Base-by-base conservation (phyloP, 352 stramenopile species). In the Pythium dissotocum region DNA sequence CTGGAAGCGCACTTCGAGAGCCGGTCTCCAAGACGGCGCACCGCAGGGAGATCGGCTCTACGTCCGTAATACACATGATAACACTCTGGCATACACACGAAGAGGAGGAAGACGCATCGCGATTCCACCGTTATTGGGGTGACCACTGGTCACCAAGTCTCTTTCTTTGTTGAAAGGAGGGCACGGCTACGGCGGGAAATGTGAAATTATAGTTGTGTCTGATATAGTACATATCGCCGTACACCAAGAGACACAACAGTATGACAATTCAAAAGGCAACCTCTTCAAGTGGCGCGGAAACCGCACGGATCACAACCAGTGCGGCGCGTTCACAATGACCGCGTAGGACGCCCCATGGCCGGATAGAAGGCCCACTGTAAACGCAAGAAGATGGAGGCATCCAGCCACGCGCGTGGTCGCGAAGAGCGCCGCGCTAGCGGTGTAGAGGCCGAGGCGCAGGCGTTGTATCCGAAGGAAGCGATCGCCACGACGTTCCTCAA, bases 1-100 rank as follows among this genome's bases (percentile, higher is more conserved):
- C 71, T 77, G 71, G 65, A 61, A 77, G 71, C 62, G 71, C 71
- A 77, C 71, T 77, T 77, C 71, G 40, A 32, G 18, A 63, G 42
- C 57, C 36, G 4, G 18, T 9, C 8, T 33, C 35, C 32, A 30
- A 18, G 14, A 46, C n/a, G 28, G 54, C 32, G 54, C 21, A 18
- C 57, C 57, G 64, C 49, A 26, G 49, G n/a, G 18, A 42, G 48
- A 55, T 16, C 55, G 14, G 48, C 58, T 48, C 65, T 52, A 71
- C 65, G 65, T 66, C 65, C 65, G 30, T 28, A 28, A 32, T 53
- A 53, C 46, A 32, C 46, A 53, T 32, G 40, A 7, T 32, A 6
- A 53, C 21, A 53, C 24, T 18, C n/a, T 13, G 35, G 35, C 35
- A 57, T 35, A 57, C 49, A 52, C 16, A 30, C 28, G 1, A 30